These are phyloP conservation scores for Phaeophleospora eucalypticola DNA, from an alignment of 2,329 filamentous ascomycete species.

Conservation along the genomic window DNA sequence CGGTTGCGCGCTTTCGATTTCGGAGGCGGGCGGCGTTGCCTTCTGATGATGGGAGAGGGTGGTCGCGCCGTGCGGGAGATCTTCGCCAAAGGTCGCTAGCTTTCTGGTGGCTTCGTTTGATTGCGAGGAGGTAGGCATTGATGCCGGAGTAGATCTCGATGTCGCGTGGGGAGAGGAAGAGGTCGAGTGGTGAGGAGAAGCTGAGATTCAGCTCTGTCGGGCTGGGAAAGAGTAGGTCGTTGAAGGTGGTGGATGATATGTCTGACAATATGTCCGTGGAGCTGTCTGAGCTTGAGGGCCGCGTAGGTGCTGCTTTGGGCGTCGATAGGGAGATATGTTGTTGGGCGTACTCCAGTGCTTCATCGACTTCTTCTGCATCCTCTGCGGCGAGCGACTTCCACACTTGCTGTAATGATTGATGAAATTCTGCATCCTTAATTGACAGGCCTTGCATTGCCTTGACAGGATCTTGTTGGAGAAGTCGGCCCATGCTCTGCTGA, in stretches of 20 bases:
- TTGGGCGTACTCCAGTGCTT: constrained; percentile 76
- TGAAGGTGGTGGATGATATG: constrained; percentile 58
- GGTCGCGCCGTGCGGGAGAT: constrained; percentile 69
- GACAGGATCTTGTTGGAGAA: constrained; percentile 49
- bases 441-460: constrained; percentile 60
- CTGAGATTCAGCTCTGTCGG: constrained; percentile 67
- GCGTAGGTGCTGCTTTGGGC: constrained; percentile 41
- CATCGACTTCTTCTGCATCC: constrained; percentile 69
- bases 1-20: constrained; percentile 58
- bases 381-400: constrained; percentile 76
- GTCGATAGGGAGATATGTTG: constrained; percentile 67
- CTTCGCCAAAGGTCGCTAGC: constrained; percentile 85
- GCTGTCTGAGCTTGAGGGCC: constrained; percentile 39
- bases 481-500: constrained; percentile 55
- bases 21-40: constrained; percentile 61
- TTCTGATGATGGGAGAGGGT: constrained; percentile 51
- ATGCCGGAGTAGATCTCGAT: constrained; percentile 77
- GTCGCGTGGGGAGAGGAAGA: constrained; percentile 76
- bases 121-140: constrained; percentile 79
- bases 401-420: constrained; percentile 68
- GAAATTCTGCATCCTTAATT: constrained; percentile 83
- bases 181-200: constrained; percentile 74
- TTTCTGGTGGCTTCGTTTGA: constrained; percentile 79
- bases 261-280: constrained; percentile 34
- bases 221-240: constrained; percentile 75